Conservation (phyloP, 1,284 basidiomycete species). For the Pterula multifida region DNA sequence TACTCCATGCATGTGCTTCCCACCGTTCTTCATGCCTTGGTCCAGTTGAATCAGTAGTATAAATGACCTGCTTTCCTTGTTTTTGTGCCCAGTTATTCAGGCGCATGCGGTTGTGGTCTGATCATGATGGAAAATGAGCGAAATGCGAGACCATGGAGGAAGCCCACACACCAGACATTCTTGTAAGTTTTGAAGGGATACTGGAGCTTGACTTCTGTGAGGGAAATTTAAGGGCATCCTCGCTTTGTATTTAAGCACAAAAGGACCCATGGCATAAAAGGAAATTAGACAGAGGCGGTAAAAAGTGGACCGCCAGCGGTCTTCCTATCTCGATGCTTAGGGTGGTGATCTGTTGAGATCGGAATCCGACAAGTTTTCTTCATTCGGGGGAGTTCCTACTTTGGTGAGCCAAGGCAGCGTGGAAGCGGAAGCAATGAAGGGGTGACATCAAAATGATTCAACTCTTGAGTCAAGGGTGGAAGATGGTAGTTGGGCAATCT, state of each 20-base stretch:
- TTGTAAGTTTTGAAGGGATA: neutral
- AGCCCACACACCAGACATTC: neutral
- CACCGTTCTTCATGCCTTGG: neutral
- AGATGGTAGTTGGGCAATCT: too few species aligned
- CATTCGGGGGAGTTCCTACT: neutral
- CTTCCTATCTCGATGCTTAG: neutral
- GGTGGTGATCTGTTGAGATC: neutral
- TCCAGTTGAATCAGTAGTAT: neutral
- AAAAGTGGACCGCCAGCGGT: neutral
- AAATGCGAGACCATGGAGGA: neutral
- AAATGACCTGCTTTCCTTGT: neutral
- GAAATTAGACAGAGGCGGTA: neutral
- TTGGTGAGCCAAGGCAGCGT: neutral
- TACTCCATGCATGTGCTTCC: neutral
- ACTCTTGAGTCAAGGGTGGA: neutral
- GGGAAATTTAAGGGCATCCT: neutral
- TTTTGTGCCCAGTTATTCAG: neutral
- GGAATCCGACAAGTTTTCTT: neutral
- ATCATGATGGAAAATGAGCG: neutral
- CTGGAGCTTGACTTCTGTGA: neutral
- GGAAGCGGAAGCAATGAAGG: neutral
- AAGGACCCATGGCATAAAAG: neutral
- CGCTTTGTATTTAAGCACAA: neutral
- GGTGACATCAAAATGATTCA: too few species aligned
- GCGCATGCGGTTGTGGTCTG: neutral